These are phyloP conservation scores for Apophysomyces ossiformis DNA, from an alignment of 371 early-diverging fungal genomes.

Conservation along the genomic window DNA sequence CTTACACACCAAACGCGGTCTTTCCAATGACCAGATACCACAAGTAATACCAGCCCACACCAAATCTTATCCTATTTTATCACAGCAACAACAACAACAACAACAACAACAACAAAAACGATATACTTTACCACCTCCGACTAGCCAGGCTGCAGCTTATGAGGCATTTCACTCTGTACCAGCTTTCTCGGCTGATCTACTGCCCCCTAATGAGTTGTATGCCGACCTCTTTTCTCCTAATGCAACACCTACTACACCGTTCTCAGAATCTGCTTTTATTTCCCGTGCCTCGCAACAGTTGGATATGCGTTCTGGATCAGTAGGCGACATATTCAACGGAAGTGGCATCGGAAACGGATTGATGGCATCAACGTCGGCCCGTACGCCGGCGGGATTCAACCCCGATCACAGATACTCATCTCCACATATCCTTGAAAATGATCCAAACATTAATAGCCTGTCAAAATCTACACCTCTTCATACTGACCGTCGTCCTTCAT, in stretches of 20 bases:
- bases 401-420: constrained; percentile 26
- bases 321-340: constrained; percentile 4
- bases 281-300: background rate
- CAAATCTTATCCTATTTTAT: constrained; percentile 27
- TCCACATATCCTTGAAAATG: constrained; percentile 14
- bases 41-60: constrained; percentile 24
- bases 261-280: constrained; percentile 6
- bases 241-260: constrained; percentile 5
- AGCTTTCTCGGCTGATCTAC: constrained; percentile 38
- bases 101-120: constrained; percentile 12
- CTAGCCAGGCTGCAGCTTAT: constrained; percentile 32
- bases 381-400: constrained; percentile 37
- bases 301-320: constrained; percentile 2
- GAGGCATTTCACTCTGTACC: constrained; percentile 55
- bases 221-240: constrained; percentile 10
- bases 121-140: background rate
- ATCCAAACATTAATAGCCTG: background rate
- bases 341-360: constrained; percentile 18
- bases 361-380: constrained; percentile 33
- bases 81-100: constrained; percentile 29
- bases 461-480: constrained; percentile 12
- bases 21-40: constrained; percentile 17
- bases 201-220: constrained; percentile 43
- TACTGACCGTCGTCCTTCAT: constrained; percentile 22
- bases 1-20: constrained; percentile 69